Evolutionary conservation across 768 basidiomycete genomes (phyloP), one percentile per base, ranked within the genome.

Genomic region (Russula compacta): DNA sequence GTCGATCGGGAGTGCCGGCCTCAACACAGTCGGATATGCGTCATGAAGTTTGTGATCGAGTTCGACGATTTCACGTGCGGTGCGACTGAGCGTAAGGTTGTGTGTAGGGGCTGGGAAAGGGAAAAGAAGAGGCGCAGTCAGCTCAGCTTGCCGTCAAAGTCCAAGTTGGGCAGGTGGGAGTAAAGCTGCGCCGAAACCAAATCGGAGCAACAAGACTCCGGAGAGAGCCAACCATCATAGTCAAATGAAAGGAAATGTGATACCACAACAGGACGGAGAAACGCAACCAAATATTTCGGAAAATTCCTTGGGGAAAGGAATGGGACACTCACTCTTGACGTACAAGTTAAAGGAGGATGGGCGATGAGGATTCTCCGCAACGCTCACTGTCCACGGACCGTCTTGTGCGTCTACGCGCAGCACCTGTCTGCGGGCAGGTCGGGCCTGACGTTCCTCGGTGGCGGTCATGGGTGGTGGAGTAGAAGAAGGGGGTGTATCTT

Each of bases 311-410:
- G 39, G 36, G 17, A 48, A 53, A 1, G 19, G 56, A 52, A 48
- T 47, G 3, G 19, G 56, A 52, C 17, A 82, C 89, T 78, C 73
- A 92, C 91, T 93, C 81, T 92, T 93, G 75, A 93, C 83, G 78
- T 93, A 93, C 70, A 93, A 80, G 70, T 82, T 86, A 76, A 86
- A 93, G 9, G 84, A 82, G 65, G 79, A 77, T 49, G 83, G 71
- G 73, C 88, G 85, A 71, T 89, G 81, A 24, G 87, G 87, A 55
- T 83, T 86, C 76, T 92, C 89, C 64, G 92, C 92, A 65, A 92
- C 89, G 71, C 87, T 89, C 70, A 94, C 83, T 68, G 83, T 84
- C 92, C 92, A 94, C 24, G 84, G 89, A 14, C 87, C 89, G 69
- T 90, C 88, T 73, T 89, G 83, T 46, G 78, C 78, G 71, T 91